A percentile compares a stretch with the other conserved stretches of the same genome.
phyloP scores from a whole-genome alignment of 169 alveolate genomes.

The Eimeria necatrix region DNA sequence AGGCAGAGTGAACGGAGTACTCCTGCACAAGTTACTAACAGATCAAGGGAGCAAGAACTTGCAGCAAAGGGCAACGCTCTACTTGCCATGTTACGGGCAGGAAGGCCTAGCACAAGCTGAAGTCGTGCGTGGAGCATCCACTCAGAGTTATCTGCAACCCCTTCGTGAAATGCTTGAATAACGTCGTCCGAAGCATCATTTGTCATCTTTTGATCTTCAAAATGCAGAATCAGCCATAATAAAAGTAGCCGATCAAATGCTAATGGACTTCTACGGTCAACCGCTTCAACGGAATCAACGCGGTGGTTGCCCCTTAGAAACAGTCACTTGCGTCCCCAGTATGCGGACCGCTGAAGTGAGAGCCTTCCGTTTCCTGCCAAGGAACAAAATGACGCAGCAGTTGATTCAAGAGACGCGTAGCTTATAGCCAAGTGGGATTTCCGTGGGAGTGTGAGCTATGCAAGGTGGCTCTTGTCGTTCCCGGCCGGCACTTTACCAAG shows the following conservation, averaged over 20 bases:
- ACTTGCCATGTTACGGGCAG: neutral
- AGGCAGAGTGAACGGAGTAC: neutral
- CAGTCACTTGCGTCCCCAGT: neutral
- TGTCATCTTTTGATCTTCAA: no score
- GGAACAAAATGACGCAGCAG: neutral
- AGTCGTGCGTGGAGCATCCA: neutral
- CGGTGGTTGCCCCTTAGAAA: no score
- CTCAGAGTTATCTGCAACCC: neutral
- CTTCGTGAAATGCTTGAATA: neutral
- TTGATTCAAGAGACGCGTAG: neutral
- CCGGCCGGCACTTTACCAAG: no score
- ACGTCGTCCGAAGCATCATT: no score
- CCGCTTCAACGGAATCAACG: no score
- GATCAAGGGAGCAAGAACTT: neutral
- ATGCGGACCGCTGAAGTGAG: neutral
- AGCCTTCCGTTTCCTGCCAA: slow-evolving; percentile 2
- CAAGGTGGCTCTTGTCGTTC: no score
- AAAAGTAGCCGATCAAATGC: no score
- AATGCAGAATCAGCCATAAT: no score
- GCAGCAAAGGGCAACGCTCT: slow-evolving; percentile 23
- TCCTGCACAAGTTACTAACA: slow-evolving; percentile 4
- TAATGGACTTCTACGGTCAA: no score
- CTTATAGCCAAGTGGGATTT: no score
- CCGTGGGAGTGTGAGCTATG: no score
- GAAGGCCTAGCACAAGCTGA: neutral